Conservation (phyloP, 106 monocot species). For the Dioscorea alata region DNA sequence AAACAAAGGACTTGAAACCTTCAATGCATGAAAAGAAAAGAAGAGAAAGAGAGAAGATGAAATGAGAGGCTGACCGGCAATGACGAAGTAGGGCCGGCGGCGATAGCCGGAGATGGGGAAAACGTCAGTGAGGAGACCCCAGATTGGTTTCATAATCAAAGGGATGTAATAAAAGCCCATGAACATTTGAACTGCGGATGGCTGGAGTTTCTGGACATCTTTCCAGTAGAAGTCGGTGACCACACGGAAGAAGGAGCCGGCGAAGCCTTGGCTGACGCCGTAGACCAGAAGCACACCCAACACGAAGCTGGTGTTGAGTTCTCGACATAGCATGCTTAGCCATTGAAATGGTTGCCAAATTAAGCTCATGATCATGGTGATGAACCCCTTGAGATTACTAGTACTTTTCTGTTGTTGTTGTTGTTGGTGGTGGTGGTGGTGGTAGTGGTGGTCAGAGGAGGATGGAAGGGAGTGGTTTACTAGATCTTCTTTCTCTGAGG, state of each 20-base stretch:
- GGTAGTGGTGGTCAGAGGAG: no score
- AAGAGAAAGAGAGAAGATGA: background rate
- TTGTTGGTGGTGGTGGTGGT: no score
- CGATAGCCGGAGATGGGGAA: slow-evolving; percentile 59
- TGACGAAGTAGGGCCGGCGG: slow-evolving; percentile 66
- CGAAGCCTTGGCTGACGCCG: slow-evolving; percentile 69
- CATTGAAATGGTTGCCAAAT: slow-evolving; percentile 35
- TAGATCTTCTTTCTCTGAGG: no score
- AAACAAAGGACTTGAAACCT: no score
- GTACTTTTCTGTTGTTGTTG: no score
- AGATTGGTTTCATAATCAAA: slow-evolving; percentile 69
- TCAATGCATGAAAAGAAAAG: background rate
- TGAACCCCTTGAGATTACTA: no score
- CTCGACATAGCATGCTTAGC: slow-evolving; percentile 52
- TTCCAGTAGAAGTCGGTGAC: slow-evolving; percentile 87
- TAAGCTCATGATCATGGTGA: background rate
- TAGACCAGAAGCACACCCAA: slow-evolving; percentile 57
- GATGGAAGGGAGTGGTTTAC: no score
- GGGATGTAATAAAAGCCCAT: slow-evolving; percentile 48
- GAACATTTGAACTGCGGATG: slow-evolving; percentile 56
- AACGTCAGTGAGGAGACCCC: slow-evolving; percentile 77
- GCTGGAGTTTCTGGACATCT: slow-evolving; percentile 76
- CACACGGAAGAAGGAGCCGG: slow-evolving; percentile 42
- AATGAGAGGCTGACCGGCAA: slow-evolving; percentile 34
- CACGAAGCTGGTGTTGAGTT: slow-evolving; percentile 47